Percentiles rank a stretch among this genome's conserved stretches.
These are phyloP conservation scores for Apiosordaria backusii DNA, from an alignment of 495 filamentous ascomycete species.

Conservation along the genomic window DNA sequence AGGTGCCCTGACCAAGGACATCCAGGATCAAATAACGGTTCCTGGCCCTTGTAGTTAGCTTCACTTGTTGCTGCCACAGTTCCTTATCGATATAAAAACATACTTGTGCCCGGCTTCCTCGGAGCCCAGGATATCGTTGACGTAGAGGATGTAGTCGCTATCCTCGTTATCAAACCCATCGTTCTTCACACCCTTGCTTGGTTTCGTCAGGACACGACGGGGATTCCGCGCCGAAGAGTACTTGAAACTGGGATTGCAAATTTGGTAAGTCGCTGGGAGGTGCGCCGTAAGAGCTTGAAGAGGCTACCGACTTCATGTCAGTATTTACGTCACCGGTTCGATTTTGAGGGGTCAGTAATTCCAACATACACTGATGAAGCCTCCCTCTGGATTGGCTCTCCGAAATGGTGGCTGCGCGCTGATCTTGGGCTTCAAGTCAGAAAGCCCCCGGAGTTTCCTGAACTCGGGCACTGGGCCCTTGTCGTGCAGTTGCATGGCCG, in stretches of 20 bases:
- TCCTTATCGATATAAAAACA: conserved; percentile 29
- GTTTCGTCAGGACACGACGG: conserved; percentile 94
- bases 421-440: conserved; percentile 76
- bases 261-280: conserved; percentile 91
- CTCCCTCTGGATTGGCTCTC: conserved; percentile 92
- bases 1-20: conserved; percentile 96
- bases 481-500: conserved; percentile 46
- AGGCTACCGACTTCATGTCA: conserved; percentile 54
- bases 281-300: conserved; percentile 94
- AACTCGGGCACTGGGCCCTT: conserved; percentile 85
- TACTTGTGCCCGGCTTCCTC: conserved; percentile 98
- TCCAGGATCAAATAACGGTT: conserved; percentile 98
- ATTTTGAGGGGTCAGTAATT: background rate
- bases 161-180: conserved; percentile 99
- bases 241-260: conserved; percentile 97
- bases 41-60: conserved; percentile 46
- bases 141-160: conserved; percentile 98
- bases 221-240: conserved; percentile 99
- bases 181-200: conserved; percentile 98
- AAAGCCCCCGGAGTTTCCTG: conserved; percentile 64
- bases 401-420: conserved; percentile 87
- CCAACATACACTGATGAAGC: conserved; percentile 89
- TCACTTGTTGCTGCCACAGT: background rate
- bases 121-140: conserved; percentile 97
- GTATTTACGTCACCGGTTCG: background rate